These are phyloP conservation scores for Dactylellina leptospora DNA, from an alignment of 2,329 filamentous ascomycete genomes.

Conservation along the genomic window DNA sequence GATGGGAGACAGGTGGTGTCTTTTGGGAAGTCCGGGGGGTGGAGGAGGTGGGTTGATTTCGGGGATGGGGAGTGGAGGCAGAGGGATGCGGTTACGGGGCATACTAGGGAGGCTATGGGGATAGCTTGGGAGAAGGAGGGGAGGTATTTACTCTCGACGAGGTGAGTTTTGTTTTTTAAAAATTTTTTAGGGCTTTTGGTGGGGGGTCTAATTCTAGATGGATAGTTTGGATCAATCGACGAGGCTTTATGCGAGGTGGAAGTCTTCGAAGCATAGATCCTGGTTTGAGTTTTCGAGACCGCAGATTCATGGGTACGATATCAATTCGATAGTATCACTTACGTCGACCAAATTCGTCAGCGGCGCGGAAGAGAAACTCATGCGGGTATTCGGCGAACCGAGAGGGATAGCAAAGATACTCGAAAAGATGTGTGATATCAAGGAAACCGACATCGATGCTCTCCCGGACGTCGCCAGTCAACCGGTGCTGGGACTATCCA, in stretches of 20 bases:
- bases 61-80: conserved; percentile 75
- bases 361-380: conserved; percentile 96
- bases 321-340: conserved; percentile 89
- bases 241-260: conserved; percentile 83
- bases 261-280: conserved; percentile 64
- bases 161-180: conserved; percentile 62
- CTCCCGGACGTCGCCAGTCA: conserved; percentile 92
- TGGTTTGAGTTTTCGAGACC: conserved; percentile 97
- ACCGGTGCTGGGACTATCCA: conserved; percentile 91
- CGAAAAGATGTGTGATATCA: conserved; percentile 71
- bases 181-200: neutral
- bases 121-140: conserved; percentile 85
- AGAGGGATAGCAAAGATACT: conserved; percentile 81
- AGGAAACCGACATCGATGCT: conserved; percentile 60
- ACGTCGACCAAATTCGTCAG: conserved; percentile 82
- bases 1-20: conserved; percentile 78
- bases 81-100: conserved; percentile 79
- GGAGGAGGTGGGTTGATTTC: conserved; percentile 78
- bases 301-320: conserved; percentile 96
- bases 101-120: conserved; percentile 81
- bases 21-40: conserved; percentile 89
- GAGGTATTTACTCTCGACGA: conserved; percentile 85
- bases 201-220: neutral
- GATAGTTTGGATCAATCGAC: conserved; percentile 80
- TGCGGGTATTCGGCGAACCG: conserved; percentile 92